Evolutionary conservation across 164 flowering plant genomes (phyloP), one percentile per base, ranked within the genome.

Genomic region (Kingdonia uniflora): DNA sequence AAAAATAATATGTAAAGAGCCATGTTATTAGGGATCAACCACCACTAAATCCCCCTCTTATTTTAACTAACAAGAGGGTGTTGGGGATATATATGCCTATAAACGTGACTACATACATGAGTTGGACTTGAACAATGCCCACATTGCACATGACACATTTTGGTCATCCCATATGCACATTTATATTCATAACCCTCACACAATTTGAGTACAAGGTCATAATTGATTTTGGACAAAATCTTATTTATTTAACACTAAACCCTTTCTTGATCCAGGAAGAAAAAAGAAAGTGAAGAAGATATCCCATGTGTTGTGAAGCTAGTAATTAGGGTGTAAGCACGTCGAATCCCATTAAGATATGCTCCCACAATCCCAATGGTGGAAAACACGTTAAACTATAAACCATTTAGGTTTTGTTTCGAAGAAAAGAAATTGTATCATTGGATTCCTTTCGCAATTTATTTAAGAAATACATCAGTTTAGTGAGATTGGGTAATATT

Each of bases 101-200:
- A 33, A 49, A 42, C 20, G 47, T 60, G 64, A 62, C 58, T 53
- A 49, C 54, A n/a, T 53, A 49, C 54, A n/a, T 35, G 41, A 60
- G 57, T 40, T 52, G 19, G 48, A 53, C 25, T 53, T 15, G 56
- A 68, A 41, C 19, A 16, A 2, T 63, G 61, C 68, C 71, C 59
- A 68, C 69, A 71, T 21, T 54, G 66, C 76, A 74, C 74, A 64
- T 71, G 74, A 64, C 67, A 51, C 37, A 61, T 56, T 62, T 29
- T 58, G 55, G 63, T 71, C 75, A 74, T 19, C 68, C 73, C 78
- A 71, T 68, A 74, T 74, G 76, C 54, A 46, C 58, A 56, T 60
- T n/a, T 24, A 35, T 12, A 16, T 37, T 41, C 17, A 57, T 38
- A 14, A 16, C 20, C 19, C 17, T n/a, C 20, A 43, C 19, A 20